A percentile compares a stretch with the other conserved stretches of the same genome.
Conservation (phyloP, 164 flowering plant species). For the Umbellularia californica region DNA sequence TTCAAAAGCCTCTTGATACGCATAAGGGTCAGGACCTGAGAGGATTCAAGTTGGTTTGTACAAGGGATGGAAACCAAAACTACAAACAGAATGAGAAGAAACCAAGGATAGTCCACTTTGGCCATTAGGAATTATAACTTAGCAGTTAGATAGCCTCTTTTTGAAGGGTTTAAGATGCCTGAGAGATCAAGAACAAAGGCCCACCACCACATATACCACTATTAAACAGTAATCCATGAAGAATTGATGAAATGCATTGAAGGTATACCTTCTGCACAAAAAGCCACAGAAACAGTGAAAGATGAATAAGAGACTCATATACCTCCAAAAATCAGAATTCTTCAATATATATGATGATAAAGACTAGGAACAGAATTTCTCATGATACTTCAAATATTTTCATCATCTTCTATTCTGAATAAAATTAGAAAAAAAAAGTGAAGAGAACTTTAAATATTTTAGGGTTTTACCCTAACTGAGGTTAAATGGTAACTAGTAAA, state of each 20-base stretch:
- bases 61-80: slow-evolving; percentile 21
- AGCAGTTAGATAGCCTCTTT: neutral
- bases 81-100: slow-evolving; percentile 20
- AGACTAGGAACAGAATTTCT: neutral
- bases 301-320: neutral
- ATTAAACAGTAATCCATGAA: neutral
- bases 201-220: neutral
- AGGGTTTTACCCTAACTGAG: neutral
- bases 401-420: neutral
- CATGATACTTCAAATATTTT: neutral
- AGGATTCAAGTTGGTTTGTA: slow-evolving; percentile 53
- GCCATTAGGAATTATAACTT: slow-evolving; percentile 6
- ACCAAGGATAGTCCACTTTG: slow-evolving; percentile 5
- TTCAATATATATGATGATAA: neutral
- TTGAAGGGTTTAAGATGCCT: neutral
- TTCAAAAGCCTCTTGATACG: slow-evolving; percentile 54
- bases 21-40: slow-evolving; percentile 64
- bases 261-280: neutral
- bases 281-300: neutral
- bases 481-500: neutral
- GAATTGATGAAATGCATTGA: neutral
- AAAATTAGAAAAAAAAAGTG: neutral
- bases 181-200: neutral
- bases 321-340: neutral
- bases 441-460: neutral